Evolutionary conservation across 129 eudicot species (phyloP).

Genomic region (Erigeron canadensis): DNA sequence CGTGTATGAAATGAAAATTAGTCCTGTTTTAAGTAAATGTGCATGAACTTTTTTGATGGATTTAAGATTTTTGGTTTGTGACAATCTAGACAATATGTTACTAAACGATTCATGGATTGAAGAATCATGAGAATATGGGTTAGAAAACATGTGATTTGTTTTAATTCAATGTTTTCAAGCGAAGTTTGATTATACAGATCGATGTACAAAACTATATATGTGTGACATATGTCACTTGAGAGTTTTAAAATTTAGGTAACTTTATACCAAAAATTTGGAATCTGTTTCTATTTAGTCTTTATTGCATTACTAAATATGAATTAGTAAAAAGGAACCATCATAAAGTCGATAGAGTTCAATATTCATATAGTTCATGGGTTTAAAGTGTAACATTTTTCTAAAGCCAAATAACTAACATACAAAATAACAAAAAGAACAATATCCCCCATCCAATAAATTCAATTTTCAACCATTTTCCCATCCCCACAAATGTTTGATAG

Average conservation of each 20-base stretch:
- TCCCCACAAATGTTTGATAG: conserved; percentile 34
- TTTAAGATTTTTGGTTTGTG: conserved; percentile 44
- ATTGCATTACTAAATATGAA: no score
- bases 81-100: conserved; percentile 26
- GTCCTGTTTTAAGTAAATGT: conserved; percentile 45
- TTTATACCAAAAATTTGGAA: no score
- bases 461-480: conserved; percentile 22
- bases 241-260: no score
- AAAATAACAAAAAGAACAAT: conserved; percentile 21
- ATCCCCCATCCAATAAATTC: conserved; percentile 13
- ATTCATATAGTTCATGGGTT: not conserved
- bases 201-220: no score
- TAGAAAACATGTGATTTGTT: not conserved
- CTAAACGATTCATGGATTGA: conserved; percentile 26
- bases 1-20: conserved; percentile 42
- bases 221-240: no score
- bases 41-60: conserved; percentile 47
- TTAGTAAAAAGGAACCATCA: no score
- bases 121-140: conserved; percentile 9
- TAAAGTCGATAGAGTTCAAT: not conserved
- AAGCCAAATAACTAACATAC: conserved; percentile 24
- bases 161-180: no score
- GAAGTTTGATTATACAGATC: no score
- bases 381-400: not conserved
- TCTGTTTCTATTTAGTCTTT: no score